Evolutionary conservation across 225 moss, liverwort and hornwort genomes (phyloP).

Genomic region (Climacium dendroides): DNA sequence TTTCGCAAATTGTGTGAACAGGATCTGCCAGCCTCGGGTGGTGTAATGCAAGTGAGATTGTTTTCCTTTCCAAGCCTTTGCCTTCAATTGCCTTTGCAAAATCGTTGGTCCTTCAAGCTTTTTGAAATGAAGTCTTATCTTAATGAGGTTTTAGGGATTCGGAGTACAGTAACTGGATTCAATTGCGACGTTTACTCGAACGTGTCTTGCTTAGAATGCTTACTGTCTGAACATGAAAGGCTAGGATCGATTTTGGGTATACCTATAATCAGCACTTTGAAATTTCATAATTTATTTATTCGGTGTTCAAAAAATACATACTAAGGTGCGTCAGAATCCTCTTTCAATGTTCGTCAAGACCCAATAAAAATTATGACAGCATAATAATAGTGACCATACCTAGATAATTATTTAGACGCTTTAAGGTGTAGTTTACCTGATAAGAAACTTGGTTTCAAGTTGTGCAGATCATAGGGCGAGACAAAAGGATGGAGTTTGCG

Average conservation of each 20-base stretch:
- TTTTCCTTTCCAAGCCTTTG: not conserved
- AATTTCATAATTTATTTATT: not conserved
- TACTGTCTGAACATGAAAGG: not conserved
- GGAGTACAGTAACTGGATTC: not conserved
- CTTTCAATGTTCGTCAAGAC: not conserved
- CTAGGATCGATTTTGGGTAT: not conserved
- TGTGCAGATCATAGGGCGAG: constrained; percentile 70
- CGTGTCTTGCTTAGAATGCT: not conserved
- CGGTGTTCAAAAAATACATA: not conserved
- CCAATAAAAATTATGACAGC: not conserved
- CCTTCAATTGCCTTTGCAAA: not conserved
- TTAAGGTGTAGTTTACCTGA: not conserved
- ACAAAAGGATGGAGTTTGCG: constrained; percentile 78
- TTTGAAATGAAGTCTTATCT: not conserved
- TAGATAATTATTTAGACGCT: not conserved
- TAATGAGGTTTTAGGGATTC: not conserved
- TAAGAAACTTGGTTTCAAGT: not conserved
- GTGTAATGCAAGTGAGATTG: constrained; percentile 64
- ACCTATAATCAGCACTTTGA: not conserved
- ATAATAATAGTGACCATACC: not conserved
- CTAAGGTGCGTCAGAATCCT: not conserved
- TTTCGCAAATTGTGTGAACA: constrained; percentile 5
- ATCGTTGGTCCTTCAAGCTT: not conserved
- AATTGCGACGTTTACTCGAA: not conserved
- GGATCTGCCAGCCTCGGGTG: constrained; percentile 72